Evolutionary conservation across 768 basidiomycete genomes (phyloP).

Genomic region (Dioszegia crocea): DNA sequence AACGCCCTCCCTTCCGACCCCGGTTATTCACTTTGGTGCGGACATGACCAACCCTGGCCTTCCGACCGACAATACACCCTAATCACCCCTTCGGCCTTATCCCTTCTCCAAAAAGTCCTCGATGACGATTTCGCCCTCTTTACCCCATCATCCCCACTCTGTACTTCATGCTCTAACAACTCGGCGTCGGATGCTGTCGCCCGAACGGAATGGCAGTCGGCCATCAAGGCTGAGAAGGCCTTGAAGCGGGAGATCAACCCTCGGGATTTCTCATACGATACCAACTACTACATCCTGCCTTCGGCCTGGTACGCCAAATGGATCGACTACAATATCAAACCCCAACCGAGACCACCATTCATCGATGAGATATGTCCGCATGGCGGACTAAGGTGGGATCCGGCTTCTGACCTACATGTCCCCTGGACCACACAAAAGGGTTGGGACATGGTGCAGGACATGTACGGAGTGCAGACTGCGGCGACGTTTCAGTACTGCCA

Average conservation of each 20-base stretch:
- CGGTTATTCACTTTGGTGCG: constrained; percentile 23
- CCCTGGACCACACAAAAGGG: constrained; percentile 10
- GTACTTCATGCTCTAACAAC: constrained; percentile 3
- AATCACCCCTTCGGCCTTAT: constrained; percentile 17
- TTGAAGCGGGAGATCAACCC: constrained; percentile 13
- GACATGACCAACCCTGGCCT: constrained; percentile 20
- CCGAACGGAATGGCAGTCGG: background rate
- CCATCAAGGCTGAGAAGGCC: constrained; percentile 8
- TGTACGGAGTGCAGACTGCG: constrained; percentile 1
- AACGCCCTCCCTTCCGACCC: constrained; percentile 12
- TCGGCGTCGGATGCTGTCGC: constrained; percentile 1
- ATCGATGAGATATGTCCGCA: constrained; percentile 22
- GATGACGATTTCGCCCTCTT: constrained; percentile 15
- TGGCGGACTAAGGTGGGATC: constrained; percentile 28
- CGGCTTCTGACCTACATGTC: constrained; percentile 4
- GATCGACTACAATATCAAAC: constrained; percentile 8
- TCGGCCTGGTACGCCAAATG: constrained; percentile 11
- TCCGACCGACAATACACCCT: background rate
- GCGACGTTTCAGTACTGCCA: constrained; percentile 12
- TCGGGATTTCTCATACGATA: constrained; percentile 1
- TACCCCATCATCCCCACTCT: constrained; percentile 2
- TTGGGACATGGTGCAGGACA: constrained; percentile 22
- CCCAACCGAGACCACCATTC: constrained; percentile 5
- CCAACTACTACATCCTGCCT: constrained; percentile 22
- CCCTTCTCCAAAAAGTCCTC: constrained; percentile 17